phyloP scores from a whole-genome alignment of 306 rosid species.

The Vachellia collinsii region DNA sequence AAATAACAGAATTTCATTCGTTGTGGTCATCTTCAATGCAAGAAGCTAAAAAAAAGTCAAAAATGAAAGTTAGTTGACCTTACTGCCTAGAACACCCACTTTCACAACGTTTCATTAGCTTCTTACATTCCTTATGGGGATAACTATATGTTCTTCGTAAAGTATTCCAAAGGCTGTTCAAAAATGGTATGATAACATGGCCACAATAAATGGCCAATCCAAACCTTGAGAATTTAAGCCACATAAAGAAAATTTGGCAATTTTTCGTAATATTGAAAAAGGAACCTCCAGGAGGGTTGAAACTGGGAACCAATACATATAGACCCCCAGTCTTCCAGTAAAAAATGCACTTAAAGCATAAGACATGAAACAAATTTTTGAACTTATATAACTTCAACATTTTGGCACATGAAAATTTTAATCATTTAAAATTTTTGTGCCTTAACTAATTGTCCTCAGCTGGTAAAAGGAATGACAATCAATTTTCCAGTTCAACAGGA shows the following conservation, averaged over 20 bases:
- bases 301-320: neutral
- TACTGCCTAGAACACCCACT: neutral
- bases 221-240: neutral
- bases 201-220: neutral
- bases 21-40: neutral
- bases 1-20: neutral
- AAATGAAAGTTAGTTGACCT: neutral
- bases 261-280: neutral
- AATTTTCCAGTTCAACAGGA: constrained; percentile 30
- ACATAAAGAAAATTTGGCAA: neutral
- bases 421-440: neutral
- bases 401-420: constrained; percentile 10
- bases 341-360: neutral
- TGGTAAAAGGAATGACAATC: neutral
- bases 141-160: neutral
- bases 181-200: neutral
- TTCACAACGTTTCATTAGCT: neutral
- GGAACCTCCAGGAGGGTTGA: neutral
- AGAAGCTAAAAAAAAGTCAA: neutral
- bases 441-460: neutral
- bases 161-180: neutral
- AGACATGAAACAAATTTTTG: constrained; percentile 21
- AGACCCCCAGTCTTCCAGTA: neutral
- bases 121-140: neutral
- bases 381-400: constrained; percentile 5